phyloP scores from a whole-genome alignment of 495 filamentous ascomycete genomes.

The Annulohypoxylon stygium region DNA sequence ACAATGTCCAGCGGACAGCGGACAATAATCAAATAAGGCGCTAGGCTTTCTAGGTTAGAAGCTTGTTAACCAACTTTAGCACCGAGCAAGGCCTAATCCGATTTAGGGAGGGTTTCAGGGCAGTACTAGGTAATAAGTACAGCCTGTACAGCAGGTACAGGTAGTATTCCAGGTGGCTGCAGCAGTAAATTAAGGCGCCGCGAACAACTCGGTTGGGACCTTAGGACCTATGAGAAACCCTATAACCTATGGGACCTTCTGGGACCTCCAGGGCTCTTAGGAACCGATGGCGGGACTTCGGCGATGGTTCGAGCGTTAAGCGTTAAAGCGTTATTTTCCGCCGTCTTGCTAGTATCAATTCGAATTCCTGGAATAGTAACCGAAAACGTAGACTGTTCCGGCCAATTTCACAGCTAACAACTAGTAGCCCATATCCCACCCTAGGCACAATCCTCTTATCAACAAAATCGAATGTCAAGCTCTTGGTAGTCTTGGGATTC shows the following conservation, averaged over 20 bases:
- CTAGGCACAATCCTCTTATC: constrained; percentile 9
- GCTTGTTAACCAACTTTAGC: constrained; percentile 7
- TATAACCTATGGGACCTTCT: neutral
- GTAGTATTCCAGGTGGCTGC: neutral
- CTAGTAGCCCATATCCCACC: constrained; percentile 31
- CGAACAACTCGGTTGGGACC: constrained; percentile 29
- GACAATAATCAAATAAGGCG: constrained; percentile 2
- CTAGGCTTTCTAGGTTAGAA: constrained; percentile 15
- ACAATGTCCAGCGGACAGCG: no score
- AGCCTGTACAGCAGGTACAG: neutral
- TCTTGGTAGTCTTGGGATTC: neutral
- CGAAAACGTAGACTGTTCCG: constrained; percentile 40
- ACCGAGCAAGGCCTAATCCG: neutral
- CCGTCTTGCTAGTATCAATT: constrained; percentile 20
- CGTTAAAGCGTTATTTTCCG: constrained; percentile 40
- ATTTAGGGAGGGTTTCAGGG: constrained; percentile 9
- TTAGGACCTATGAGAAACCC: neutral
- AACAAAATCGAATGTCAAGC: neutral
- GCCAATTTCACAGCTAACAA: constrained; percentile 17
- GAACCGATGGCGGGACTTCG: constrained; percentile 38
- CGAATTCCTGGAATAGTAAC: constrained; percentile 30
- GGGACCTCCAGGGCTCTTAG: neutral
- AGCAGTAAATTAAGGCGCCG: constrained; percentile 27
- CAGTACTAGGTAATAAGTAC: neutral
- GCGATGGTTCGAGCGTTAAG: constrained; percentile 30